Base-by-base conservation (phyloP, 1,284 basidiomycete species). In the Athelia sp. region DNA sequence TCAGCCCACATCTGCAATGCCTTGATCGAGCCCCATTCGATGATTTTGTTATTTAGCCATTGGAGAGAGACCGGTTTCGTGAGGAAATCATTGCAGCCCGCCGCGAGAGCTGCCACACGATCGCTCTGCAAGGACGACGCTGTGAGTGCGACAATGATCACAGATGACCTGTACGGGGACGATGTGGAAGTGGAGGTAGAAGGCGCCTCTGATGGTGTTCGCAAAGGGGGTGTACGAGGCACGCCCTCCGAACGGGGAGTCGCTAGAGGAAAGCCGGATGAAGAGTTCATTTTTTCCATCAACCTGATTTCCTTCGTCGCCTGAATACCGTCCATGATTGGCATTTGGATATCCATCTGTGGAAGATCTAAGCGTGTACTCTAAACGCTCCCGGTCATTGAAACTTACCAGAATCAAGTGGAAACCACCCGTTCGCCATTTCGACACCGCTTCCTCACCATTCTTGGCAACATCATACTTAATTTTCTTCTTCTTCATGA, bases 271-370 rank as follows among this genome's bases (percentile, higher is more conserved):
- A 84, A 91, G 4, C 87, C 84, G 38, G 83, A 82, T 32, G 82
- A 73, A 50, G 87, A 87, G 60, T 74, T 78, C 38, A 67, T 57
- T 55, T 84, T 82, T 67, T 99, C 96, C 46, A 96, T 70, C 54
- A 85, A 80, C 45, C 97, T 81, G 51, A 99, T 99, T 65, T 96
- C 92, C 61, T 94, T 95, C 0, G 97, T 99, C 2, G 97, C 97
- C 62, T 92, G 84, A 46, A 99, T 98, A 22, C 97, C 97, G 66
- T 97, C 92, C 90, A 98, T 98, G 57, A 98, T 88, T 4, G 97
- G 97, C 78, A 99, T 91, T 72, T 98, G 96, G 53, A 99, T 98
- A 70, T 99, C 97, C 97, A 99, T 99, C 93, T 97, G 59, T 1
- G 19, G 51, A 47, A 24, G 43, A 50, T 45, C 57, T 21, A 52